phyloP scores from a whole-genome alignment of 495 filamentous ascomycete species.

The Rhizodiscina lignyota region DNA sequence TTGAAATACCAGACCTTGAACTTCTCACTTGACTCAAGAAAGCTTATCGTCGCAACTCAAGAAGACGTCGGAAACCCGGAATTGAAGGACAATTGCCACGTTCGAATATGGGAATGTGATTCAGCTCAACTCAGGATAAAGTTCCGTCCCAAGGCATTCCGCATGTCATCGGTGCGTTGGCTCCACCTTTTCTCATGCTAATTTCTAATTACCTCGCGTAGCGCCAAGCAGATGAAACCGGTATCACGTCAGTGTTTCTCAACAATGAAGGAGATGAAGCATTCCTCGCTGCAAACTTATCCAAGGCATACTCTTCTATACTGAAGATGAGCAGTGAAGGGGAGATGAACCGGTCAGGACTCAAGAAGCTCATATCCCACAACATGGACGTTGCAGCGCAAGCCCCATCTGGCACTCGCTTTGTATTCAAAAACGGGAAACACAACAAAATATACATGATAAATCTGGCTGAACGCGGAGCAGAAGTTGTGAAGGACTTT shows the following conservation, averaged over 20 bases:
- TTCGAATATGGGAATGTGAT: slow-evolving; percentile 12
- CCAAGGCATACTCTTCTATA: background rate
- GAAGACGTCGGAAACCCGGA: slow-evolving; percentile 8
- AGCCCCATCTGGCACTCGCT: slow-evolving; percentile 1
- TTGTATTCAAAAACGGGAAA: slow-evolving; percentile 11
- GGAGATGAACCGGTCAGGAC: background rate
- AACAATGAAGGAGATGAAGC: background rate
- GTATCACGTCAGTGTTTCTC: background rate
- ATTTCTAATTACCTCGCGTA: no score
- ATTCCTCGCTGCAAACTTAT: background rate
- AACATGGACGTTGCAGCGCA: background rate
- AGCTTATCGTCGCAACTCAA: slow-evolving; percentile 11
- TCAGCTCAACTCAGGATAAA: slow-evolving; percentile 10
- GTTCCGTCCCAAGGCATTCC: no score
- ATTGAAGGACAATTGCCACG: no score
- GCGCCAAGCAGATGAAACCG: background rate
- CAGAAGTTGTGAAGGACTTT: slow-evolving; percentile 7
- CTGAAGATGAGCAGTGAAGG: background rate
- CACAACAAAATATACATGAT: slow-evolving; percentile 5
- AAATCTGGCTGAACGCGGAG: slow-evolving; percentile 5
- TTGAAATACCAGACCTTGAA: background rate
- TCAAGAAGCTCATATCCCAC: background rate
- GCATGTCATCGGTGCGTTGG: no score
- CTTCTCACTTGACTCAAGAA: slow-evolving; percentile 10
- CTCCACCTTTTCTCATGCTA: no score